phyloP scores from a whole-genome alignment of 1,284 basidiomycete species.

The Heterobasidion occidentale region DNA sequence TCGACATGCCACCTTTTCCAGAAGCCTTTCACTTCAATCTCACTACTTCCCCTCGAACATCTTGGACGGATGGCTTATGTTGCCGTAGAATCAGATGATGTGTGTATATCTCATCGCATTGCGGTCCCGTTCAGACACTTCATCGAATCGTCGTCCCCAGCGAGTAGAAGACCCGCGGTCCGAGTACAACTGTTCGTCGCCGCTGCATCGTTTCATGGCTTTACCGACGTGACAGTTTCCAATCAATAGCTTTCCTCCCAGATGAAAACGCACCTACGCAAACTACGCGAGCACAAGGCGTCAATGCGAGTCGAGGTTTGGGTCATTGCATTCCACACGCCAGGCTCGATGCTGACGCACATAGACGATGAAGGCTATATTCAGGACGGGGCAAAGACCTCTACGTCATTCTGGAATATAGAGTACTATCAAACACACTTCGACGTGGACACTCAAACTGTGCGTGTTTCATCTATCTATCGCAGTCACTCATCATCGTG shows the following conservation, averaged over 20 bases:
- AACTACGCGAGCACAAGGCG: neutral
- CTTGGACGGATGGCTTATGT: conserved; percentile 3
- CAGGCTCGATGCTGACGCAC: neutral
- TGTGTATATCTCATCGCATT: neutral
- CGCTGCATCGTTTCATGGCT: too few species aligned
- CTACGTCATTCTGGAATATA: conserved; percentile 59
- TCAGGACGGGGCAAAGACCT: conserved; percentile 28
- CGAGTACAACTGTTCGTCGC: conserved; percentile 3
- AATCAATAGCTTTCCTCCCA: neutral
- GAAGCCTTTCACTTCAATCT: too few species aligned
- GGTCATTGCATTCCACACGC: neutral
- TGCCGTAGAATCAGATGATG: conserved; percentile 3
- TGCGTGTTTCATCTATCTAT: conserved; percentile 18
- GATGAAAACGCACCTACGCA: neutral
- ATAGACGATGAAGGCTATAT: conserved; percentile 31
- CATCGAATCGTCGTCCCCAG: neutral
- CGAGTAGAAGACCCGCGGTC: neutral
- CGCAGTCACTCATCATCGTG: neutral
- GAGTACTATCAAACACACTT: conserved; percentile 80
- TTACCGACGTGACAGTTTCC: neutral
- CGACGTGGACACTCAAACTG: conserved; percentile 72
- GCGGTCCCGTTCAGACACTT: too few species aligned
- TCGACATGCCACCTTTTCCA: too few species aligned
- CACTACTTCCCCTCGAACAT: too few species aligned
- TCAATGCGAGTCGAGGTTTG: conserved; percentile 1